Conservation (phyloP, 345 rosid species). For the Citrus unshiu region DNA sequence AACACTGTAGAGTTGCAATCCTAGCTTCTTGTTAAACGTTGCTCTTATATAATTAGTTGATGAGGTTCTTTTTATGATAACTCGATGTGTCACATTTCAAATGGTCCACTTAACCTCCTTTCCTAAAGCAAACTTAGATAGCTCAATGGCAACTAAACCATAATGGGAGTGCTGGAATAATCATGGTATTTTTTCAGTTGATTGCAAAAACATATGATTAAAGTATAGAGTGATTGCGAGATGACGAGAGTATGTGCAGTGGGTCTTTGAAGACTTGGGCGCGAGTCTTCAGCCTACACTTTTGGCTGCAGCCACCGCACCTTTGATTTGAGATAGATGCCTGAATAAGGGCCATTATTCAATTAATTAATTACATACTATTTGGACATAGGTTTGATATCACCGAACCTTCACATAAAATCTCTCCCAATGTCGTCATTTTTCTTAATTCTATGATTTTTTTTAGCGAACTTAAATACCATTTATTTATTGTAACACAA, state of each 20-base stretch:
- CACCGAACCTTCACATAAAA: not conserved
- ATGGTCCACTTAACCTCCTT: not conserved
- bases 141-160: slow-evolving; percentile 10
- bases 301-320: not conserved
- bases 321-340: not conserved
- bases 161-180: slow-evolving; percentile 3
- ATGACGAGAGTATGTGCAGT: slow-evolving; percentile 1
- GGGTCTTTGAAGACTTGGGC: not conserved
- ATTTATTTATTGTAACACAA: too few species aligned
- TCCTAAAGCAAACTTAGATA: slow-evolving; percentile 9
- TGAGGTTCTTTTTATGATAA: not conserved
- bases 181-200: not conserved
- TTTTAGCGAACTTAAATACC: too few species aligned
- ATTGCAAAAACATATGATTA: not conserved
- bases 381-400: not conserved
- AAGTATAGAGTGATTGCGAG: slow-evolving; percentile 6
- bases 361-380: not conserved
- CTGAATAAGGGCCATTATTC: not conserved
- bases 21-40: too few species aligned
- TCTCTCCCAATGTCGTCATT: too few species aligned
- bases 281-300: not conserved
- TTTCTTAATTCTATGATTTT: too few species aligned
- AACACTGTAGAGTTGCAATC: too few species aligned
- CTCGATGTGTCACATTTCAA: not conserved
- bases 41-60: not conserved